Conservation (phyloP, 2,329 filamentous ascomycete genomes). For the Ceratocystis albifundus region DNA sequence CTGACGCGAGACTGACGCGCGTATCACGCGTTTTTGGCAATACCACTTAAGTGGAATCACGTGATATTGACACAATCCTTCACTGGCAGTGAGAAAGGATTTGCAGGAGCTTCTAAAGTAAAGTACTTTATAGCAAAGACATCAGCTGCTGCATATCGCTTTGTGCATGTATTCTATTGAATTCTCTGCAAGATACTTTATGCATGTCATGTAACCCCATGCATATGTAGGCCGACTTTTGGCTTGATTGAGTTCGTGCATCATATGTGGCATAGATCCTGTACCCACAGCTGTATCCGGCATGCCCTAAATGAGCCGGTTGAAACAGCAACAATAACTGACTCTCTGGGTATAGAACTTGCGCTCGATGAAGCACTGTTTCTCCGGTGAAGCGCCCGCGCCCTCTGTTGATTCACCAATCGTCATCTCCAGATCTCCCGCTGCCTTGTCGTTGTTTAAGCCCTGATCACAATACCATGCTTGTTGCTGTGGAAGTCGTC, state of each 20-base stretch:
- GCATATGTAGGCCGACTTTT: background rate
- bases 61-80: background rate
- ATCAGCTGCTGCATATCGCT: too few species aligned
- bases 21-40: background rate
- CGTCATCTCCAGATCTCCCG: too few species aligned
- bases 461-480: background rate
- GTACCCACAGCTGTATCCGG: background rate
- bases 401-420: background rate
- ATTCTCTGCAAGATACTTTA: background rate
- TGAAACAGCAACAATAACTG: background rate
- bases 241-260: background rate
- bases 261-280: background rate
- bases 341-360: background rate
- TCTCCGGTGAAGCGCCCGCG: background rate
- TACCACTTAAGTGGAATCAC: background rate
- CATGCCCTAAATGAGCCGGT: background rate
- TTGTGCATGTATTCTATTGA: too few species aligned
- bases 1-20: background rate
- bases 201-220: constrained; percentile 1
- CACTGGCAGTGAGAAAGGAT: background rate
- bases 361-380: background rate
- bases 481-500: constrained; percentile 4
- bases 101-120: too few species aligned
- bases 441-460: background rate
- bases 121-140: too few species aligned